Base-by-base conservation (phyloP, 352 stramenopile genomes). In the Plasmopara viticola region DNA sequence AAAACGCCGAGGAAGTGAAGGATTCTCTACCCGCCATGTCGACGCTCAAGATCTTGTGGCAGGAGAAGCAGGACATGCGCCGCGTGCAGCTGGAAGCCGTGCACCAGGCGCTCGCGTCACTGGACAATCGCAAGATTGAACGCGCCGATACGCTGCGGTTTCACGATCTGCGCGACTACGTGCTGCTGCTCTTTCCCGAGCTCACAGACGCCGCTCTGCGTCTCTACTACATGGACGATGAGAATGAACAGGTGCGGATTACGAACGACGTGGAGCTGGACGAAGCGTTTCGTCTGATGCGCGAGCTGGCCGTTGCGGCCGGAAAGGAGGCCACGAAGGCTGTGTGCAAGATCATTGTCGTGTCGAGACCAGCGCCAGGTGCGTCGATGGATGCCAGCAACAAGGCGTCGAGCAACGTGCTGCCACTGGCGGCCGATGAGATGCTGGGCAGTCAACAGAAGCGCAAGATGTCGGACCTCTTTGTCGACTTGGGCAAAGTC, bases 1-100 rank as follows among this genome's bases (percentile, higher is more conserved):
- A 35, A 35, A 35, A 35, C 31, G 31, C 4, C 31, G 1, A 35
- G 31, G 4, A 35, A 8, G 10, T 12, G 10, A 35, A 12, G 10
- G 10, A 35, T 1, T 12, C 31, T 35, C 31, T 12, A 1, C 31
- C 64, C 34, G 48, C 48, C 44, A 92, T 89, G 78, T 71, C 77
- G 69, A 92, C 82, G 67, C 77, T 92, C 60, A 92, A 92, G 76
- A 85, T 92, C 51, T 69, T 84, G 44, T 89, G 78, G 74, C 67
- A 68, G 61, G 81, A 86, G 56, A 74, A 84, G 69, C 66, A 90
- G 62, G 82, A 92, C 64, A 90, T 92, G 77, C 82, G 82, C 51
- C 82, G 82, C 54, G 82, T 92, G 58, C 76, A 92, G 60, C 72
- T 87, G 28, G 48, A 63, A 54, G 78, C 77, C 8, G 79, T 82